phyloP scores from a whole-genome alignment of 2,329 filamentous ascomycete genomes.

The Sarocladium oryzae region DNA sequence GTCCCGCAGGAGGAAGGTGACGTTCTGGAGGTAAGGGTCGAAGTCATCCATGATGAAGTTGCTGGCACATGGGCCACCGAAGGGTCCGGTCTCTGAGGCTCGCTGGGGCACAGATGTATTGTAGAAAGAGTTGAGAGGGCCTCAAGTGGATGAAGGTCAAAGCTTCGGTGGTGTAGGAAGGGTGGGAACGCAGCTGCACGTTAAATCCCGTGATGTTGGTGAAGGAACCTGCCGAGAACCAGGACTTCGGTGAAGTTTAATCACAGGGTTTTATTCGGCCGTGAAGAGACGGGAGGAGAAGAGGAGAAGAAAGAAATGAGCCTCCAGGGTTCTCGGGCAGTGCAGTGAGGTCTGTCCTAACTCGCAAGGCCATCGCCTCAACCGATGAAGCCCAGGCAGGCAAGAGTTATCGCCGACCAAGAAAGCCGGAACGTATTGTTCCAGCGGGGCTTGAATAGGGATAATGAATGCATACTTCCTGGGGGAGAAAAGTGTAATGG shows the following conservation, averaged over 20 bases:
- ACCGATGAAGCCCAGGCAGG: too few species aligned
- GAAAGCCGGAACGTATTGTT: not conserved
- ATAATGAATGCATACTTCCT: not conserved
- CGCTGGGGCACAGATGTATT: not conserved
- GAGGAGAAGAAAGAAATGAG: not conserved
- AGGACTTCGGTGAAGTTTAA: too few species aligned
- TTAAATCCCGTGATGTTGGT: not conserved
- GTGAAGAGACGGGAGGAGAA: not conserved
- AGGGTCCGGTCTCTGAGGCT: constrained; percentile 1
- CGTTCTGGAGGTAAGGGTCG: constrained; percentile 28
- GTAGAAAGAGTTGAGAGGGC: too few species aligned
- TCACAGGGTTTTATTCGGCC: too few species aligned
- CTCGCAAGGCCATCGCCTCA: too few species aligned
- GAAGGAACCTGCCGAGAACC: not conserved
- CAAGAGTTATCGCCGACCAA: too few species aligned
- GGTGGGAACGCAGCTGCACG: not conserved
- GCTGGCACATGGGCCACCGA: not conserved
- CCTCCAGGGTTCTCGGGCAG: not conserved
- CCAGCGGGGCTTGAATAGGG: not conserved
- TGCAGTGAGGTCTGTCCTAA: not conserved
- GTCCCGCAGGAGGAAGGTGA: constrained; percentile 28
- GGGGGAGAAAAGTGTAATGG: not conserved
- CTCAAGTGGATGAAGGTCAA: not conserved
- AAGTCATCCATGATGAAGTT: constrained; percentile 16
- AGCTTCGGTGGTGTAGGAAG: not conserved